Base-by-base conservation (phyloP, 2,329 filamentous ascomycete species). In the Fusarium neocosmosporiellum region DNA sequence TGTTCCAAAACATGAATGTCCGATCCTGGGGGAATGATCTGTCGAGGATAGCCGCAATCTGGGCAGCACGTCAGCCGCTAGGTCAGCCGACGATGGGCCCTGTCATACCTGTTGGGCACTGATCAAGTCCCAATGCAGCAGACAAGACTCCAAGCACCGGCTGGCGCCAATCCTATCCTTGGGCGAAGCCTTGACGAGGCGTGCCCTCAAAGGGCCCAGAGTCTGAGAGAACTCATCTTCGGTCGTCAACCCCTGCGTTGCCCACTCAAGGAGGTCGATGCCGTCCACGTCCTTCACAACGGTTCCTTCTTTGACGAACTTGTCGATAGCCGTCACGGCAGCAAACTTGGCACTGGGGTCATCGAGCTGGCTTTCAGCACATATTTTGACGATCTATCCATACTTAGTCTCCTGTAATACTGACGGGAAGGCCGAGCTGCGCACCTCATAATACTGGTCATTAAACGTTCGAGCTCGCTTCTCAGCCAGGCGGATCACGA, bases 391-490 rank as follows among this genome's bases (percentile, higher is more conserved):
- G 27, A 83, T 81, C 86, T 88, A 60, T 8, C 27, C 8, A 20
- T 24, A 29, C 20, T 33, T 43, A 24, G 64, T 76, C 54, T 58
- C 36, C n/a, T 11, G 24, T 4, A 61, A 20, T 33, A 50, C 33
- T 16, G 58, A 39, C 41, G 62, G n/a, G 37, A 11, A 33, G 22
- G 10, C 20, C 31, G 5, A 36, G 16, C 36, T 41, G 58, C 83
- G 67, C 74, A 89, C 87, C 81, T 89, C 84, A 73, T 87, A 90
- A 75, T 90, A 90, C 9, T 86, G 82, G 46, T 90, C 88, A 59
- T 88, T 88, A 46, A 82, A 83, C 2, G 82, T 79, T 72, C 84
- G 85, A 65, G 82, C 81, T 31, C 87, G 82, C 79, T 88, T 86
- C 69, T 87, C 86, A 16, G 88, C 88, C 16, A 89, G 82, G 31